Evolutionary conservation across 2,329 filamentous ascomycete species (phyloP), one percentile per base, ranked within the genome.

Genomic region (Amauroascus niger): DNA sequence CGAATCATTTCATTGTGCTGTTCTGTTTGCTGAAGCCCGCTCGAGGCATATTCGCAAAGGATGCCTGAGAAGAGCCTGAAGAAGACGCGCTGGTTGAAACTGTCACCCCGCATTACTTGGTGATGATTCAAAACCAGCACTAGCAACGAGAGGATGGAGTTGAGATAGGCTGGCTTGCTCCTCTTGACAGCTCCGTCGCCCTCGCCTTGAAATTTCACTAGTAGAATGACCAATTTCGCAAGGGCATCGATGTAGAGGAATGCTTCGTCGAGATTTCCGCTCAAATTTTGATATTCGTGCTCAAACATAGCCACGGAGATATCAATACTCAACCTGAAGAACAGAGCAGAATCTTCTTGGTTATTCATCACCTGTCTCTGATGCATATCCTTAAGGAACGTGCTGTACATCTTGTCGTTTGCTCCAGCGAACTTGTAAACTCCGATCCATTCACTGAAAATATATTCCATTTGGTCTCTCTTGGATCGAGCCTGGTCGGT

Each of bases 361-460:
- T 77, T 82, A 51, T 80, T 80, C 64, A 97, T 80, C 16, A 93
- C 75, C 57, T 85, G 80, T 59, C 80, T 80, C 54, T 83, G 78
- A 62, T 91, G 85, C 64, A 97, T 75, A 68, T 97, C 91, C 62
- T 86, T 82, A 44, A 96, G 80, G 69, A 97, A 97, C 1, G 87
- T 80, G 5, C 79, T 74, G 52, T 83, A 76, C 0, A 84, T 80
- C 64, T 85, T 86, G 57, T 88, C 85, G 3, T 84, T 83, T 3
- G 84, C 81, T 60, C 84, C 82, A n/a, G 82, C 79, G 62, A 88
- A 87, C 68, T 86, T 86, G 71, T 79, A 85, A 6, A 96, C 79
- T 56, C 85, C 83, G 26, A 91, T 80, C 93, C 93, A 98, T 71
- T 98, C 93, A 41, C 91, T 89, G 64, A 98, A 96, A 18, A 96